Evolutionary conservation across 768 basidiomycete genomes (phyloP), one percentile per base, ranked within the genome.

Genomic region (Wakefieldia striispora): DNA sequence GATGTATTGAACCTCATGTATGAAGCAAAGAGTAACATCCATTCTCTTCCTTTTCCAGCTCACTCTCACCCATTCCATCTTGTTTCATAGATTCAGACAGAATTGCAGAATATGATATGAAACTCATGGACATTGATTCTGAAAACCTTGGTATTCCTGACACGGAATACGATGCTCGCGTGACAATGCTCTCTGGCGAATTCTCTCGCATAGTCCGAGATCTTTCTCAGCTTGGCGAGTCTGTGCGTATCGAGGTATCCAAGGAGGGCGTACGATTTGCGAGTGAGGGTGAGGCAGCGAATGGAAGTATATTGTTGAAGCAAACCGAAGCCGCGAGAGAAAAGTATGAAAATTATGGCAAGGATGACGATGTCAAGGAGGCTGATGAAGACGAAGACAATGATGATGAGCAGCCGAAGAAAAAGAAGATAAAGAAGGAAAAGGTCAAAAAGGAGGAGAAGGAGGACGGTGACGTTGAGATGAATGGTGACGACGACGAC

Each of bases 91-190:
- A 84, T 70, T 81, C 86, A 4, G 95, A 97, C 68, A 84, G 97
- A 54, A 86, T 98, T 45, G 93, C 94, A 21, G 92, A 97, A 66
- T 99, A 99, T 72, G 94, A 97, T 60, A 91, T 99, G 88, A 98
- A 98, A 69, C 83, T 98, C 45, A 97, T 99, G 95, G 95, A 98
- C 62, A 99, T 99, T 64, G 95, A 99, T 68, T 76, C 91, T 20
- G 97, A 99, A 71, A 85, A 83, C 39, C 86, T 98, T 44, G 87
- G 88, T 41, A 98, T 98, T 62, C 97, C 97, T 14, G 95, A 97
- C 56, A 99, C 97, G 3, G 88, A 95, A 43, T 99, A 98, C 70
- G 95, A 98, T 61, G 91, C 92, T 3, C 86, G 88, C 48, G 84
- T 98, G 41, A 84, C 85, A 17, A 84, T 99, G 82, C 80, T 89